Percentiles rank a stretch among this genome's conserved stretches.
Conservation (phyloP, 2,329 filamentous ascomycete genomes). For the Fusarium austroafricanum region DNA sequence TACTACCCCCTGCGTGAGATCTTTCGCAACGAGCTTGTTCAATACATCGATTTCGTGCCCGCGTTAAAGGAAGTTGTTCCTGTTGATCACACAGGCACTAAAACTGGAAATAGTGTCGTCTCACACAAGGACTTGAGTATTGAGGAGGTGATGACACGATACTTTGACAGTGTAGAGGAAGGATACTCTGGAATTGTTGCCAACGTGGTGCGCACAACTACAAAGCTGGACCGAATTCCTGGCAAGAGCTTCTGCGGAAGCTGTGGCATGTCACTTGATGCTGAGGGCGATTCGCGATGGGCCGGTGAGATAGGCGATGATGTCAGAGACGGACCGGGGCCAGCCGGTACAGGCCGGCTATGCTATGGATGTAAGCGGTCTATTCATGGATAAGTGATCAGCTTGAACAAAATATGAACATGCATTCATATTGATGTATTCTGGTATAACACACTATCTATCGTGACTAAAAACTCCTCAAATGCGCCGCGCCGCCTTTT, state of each 20-base stretch:
- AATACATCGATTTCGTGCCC: conserved; percentile 70
- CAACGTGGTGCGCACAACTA: conserved; percentile 93
- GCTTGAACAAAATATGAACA: conserved; percentile 22
- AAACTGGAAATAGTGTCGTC: conserved; percentile 56
- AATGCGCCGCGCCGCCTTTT: conserved; percentile 44
- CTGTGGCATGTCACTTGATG: conserved; percentile 76
- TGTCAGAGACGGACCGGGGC: conserved; percentile 37
- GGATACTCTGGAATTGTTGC: conserved; percentile 92
- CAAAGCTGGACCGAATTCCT: conserved; percentile 73
- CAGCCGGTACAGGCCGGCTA: conserved; percentile 50
- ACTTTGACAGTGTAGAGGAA: conserved; percentile 83
- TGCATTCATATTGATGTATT: conserved; percentile 12
- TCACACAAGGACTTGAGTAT: conserved; percentile 86
- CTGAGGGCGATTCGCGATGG: conserved; percentile 71
- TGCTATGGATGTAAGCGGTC: conserved; percentile 83
- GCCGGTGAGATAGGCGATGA: conserved; percentile 69
- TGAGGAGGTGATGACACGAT: conserved; percentile 88
- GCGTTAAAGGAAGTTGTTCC: conserved; percentile 63
- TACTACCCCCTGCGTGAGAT: conserved; percentile 88
- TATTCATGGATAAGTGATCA: conserved; percentile 58
- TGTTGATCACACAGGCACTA: conserved; percentile 47
- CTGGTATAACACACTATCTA: conserved; percentile 28
- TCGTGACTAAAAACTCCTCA: conserved; percentile 38
- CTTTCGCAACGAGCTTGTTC: conserved; percentile 80
- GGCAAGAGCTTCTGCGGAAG: conserved; percentile 67